phyloP scores from a whole-genome alignment of 352 stramenopile genomes.

The Globisporangium paddicum region DNA sequence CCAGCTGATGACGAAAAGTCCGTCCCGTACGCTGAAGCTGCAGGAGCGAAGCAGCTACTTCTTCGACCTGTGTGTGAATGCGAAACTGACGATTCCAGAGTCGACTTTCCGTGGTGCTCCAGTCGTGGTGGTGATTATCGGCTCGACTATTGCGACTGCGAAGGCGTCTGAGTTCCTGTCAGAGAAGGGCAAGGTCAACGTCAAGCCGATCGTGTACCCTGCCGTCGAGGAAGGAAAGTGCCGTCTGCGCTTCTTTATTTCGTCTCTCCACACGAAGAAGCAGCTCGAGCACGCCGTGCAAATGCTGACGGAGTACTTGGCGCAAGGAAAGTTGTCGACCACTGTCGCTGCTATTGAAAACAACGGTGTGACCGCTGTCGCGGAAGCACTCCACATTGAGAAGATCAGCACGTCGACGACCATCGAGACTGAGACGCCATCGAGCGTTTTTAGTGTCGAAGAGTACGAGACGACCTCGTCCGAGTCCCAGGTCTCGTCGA shows the following conservation, averaged over 20 bases:
- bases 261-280: conserved; percentile 59
- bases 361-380: not conserved
- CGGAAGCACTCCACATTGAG: not conserved
- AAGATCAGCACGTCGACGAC: not conserved
- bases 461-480: conserved; percentile 5
- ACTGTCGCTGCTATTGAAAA: not conserved
- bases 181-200: conserved; percentile 52
- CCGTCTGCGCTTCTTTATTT: conserved; percentile 85
- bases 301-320: conserved; percentile 32
- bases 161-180: conserved; percentile 64
- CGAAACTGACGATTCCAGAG: conserved; percentile 51
- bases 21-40: conserved; percentile 52
- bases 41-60: conserved; percentile 71
- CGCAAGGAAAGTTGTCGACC: not conserved
- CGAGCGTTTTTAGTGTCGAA: conserved; percentile 1
- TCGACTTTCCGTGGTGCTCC: conserved; percentile 65
- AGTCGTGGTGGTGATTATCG: conserved; percentile 77
- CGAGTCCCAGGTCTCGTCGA: not conserved
- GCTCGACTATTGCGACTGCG: conserved; percentile 71
- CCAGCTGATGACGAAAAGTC: conserved; percentile 53
- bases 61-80: conserved; percentile 66
- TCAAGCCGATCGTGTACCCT: conserved; percentile 85
- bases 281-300: conserved; percentile 60
- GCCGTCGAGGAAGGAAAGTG: conserved; percentile 83
- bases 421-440: conserved; percentile 3